phyloP scores from a whole-genome alignment of 2,329 filamentous ascomycete genomes.

The Scedosporium minutisporum region DNA sequence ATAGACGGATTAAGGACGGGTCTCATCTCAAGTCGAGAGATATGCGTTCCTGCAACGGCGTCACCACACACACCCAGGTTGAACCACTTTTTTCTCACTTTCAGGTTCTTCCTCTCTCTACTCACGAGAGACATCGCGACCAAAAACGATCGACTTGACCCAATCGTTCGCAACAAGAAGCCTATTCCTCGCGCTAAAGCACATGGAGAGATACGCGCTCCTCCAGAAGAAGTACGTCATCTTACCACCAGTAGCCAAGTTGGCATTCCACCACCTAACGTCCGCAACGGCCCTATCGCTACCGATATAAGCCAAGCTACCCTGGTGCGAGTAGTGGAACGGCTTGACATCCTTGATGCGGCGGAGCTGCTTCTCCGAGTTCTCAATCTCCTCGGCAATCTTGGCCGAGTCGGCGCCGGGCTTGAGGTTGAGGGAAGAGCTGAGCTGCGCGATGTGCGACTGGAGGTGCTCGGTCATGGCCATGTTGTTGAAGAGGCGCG shows the following conservation, averaged over 20 bases:
- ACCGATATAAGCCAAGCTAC: conserved; percentile 92
- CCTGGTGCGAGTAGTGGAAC: conserved; percentile 98
- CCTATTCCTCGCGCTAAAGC: conserved; percentile 98
- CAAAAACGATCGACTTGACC: conserved; percentile 94
- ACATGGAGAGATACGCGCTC: conserved; percentile 97
- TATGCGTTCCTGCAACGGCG: not conserved
- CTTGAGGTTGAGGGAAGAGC: conserved; percentile 49
- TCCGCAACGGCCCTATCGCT: conserved; percentile 97
- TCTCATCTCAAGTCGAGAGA: no score
- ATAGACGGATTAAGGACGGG: no score
- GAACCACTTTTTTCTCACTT: not conserved
- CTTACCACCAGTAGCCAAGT: conserved; percentile 85
- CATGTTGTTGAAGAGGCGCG: conserved; percentile 97
- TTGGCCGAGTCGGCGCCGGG: conserved; percentile 55
- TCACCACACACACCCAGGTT: not conserved
- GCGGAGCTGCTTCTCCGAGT: conserved; percentile 75
- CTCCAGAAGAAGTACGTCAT: conserved; percentile 98
- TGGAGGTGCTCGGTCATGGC: conserved; percentile 85
- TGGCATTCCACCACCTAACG: conserved; percentile 94
- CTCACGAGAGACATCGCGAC: conserved; percentile 84
- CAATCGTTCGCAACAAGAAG: conserved; percentile 89
- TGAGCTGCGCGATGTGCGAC: conserved; percentile 60
- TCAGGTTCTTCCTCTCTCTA: conserved; percentile 30
- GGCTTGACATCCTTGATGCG: conserved; percentile 91
- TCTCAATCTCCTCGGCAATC: conserved; percentile 65